A percentile compares a stretch with the other conserved stretches of the same genome.
phyloP scores from a whole-genome alignment of 495 filamentous ascomycete species.

The Neohortaea acidophila region DNA sequence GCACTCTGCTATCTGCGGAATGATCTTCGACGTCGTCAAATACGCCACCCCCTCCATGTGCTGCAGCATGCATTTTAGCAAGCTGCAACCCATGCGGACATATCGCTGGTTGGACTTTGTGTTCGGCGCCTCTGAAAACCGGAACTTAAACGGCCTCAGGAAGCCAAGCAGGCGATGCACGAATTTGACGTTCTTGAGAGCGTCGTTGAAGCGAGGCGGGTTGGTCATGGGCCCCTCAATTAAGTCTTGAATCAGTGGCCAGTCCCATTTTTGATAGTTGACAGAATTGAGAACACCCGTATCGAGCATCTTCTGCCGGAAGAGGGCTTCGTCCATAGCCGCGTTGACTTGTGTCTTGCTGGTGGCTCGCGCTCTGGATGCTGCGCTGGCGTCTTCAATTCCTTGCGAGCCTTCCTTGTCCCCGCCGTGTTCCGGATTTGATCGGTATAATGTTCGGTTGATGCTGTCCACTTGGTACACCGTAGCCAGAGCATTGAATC shows the following conservation, averaged over 20 bases:
- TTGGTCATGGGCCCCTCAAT: slow-evolving; percentile 92
- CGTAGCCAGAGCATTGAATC: slow-evolving; percentile 65
- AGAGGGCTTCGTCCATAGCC: slow-evolving; percentile 74
- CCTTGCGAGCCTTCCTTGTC: slow-evolving; percentile 18
- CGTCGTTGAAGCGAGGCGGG: slow-evolving; percentile 81
- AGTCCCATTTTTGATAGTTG: slow-evolving; percentile 90
- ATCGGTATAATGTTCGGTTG: slow-evolving; percentile 81
- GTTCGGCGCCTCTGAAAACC: slow-evolving; percentile 72
- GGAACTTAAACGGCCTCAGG: slow-evolving; percentile 90
- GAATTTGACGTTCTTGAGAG: slow-evolving; percentile 87
- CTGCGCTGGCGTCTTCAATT: slow-evolving; percentile 19
- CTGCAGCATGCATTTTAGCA: slow-evolving; percentile 74
- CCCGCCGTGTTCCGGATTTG: slow-evolving; percentile 30
- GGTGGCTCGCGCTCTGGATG: slow-evolving; percentile 24
- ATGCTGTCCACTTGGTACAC: slow-evolving; percentile 97
- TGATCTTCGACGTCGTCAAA: slow-evolving; percentile 77
- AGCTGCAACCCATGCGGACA: slow-evolving; percentile 69
- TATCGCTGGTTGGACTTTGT: slow-evolving; percentile 90
- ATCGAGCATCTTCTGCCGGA: slow-evolving; percentile 72
- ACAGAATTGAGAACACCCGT: slow-evolving; percentile 71
- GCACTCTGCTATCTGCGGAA: slow-evolving; percentile 88
- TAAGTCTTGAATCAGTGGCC: slow-evolving; percentile 76
- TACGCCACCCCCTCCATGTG: slow-evolving; percentile 71
- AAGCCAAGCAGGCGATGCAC: slow-evolving; percentile 88
- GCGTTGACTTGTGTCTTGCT: slow-evolving; percentile 56